phyloP scores from a whole-genome alignment of 768 basidiomycete species.

The Asterophora parasitica region DNA sequence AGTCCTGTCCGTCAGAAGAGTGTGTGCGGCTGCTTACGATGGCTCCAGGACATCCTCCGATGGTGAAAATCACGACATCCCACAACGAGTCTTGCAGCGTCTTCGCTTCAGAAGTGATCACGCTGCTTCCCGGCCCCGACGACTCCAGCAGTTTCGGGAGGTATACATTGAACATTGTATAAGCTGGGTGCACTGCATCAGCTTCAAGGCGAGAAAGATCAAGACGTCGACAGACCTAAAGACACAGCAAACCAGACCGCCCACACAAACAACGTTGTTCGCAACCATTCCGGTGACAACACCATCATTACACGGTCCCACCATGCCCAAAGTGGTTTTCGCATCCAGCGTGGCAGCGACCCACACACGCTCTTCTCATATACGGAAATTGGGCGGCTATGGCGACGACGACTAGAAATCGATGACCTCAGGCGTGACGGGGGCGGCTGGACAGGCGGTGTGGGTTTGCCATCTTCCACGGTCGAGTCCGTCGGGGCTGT shows the following conservation, averaged over 20 bases:
- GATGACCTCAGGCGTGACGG: constrained; percentile 1
- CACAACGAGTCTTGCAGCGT: constrained; percentile 62
- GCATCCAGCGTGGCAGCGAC: constrained; percentile 48
- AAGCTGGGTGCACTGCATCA: constrained; percentile 39
- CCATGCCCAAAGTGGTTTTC: constrained; percentile 64
- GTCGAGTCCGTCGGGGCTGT: background rate
- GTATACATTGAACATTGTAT: constrained; percentile 92
- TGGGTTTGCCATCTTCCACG: constrained; percentile 6
- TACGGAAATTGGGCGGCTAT: constrained; percentile 30
- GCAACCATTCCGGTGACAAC: constrained; percentile 68
- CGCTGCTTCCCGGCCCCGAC: constrained; percentile 29
- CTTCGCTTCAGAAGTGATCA: constrained; percentile 27
- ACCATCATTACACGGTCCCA: constrained; percentile 64
- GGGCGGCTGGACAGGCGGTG: background rate
- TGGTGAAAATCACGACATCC: constrained; percentile 83
- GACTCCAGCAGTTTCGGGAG: constrained; percentile 83
- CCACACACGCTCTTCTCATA: constrained; percentile 41
- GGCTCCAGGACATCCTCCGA: constrained; percentile 83
- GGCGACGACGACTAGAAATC: constrained; percentile 3
- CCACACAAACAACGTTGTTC: constrained; percentile 80
- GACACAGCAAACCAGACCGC: constrained; percentile 70
- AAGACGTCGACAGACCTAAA: constrained; percentile 47
- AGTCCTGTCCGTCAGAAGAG: background rate
- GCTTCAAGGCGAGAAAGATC: background rate
- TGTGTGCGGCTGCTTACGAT: constrained; percentile 47